phyloP scores from a whole-genome alignment of 2,329 filamentous ascomycete species.

The Cordyceps tenuipes region DNA sequence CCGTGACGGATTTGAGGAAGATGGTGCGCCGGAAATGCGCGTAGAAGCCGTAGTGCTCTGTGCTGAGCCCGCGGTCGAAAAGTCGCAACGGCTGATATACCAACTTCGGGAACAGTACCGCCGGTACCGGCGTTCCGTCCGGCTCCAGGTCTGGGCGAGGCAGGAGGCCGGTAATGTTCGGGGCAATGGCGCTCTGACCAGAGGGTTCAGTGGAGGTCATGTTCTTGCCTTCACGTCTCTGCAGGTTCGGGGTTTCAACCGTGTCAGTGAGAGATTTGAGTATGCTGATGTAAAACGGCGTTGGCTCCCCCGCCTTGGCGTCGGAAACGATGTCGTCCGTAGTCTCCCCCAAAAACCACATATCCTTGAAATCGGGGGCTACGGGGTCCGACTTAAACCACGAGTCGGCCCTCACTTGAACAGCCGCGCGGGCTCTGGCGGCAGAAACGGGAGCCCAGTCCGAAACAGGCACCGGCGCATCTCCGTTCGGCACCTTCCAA shows the following conservation, averaged over 20 bases:
- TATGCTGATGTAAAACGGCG: constrained; percentile 80
- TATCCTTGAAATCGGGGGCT: constrained; percentile 58
- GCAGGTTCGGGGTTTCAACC: constrained; percentile 20
- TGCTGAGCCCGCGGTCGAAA: constrained; percentile 70
- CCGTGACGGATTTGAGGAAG: constrained; percentile 58
- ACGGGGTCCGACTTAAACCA: constrained; percentile 44
- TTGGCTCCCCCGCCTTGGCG: constrained; percentile 73
- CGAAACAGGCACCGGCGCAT: constrained; percentile 21
- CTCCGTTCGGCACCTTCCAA: constrained; percentile 39
- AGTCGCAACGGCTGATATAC: constrained; percentile 72
- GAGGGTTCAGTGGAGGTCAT: too few species aligned
- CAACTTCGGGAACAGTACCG: constrained; percentile 62
- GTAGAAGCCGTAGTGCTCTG: constrained; percentile 92
- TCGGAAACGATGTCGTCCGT: constrained; percentile 62
- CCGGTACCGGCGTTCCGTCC: constrained; percentile 65
- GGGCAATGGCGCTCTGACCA: too few species aligned
- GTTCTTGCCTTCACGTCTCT: constrained; percentile 15
- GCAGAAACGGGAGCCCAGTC: constrained; percentile 20
- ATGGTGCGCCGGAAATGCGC: constrained; percentile 83
- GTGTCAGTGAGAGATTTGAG: constrained; percentile 38
- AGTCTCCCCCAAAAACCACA: constrained; percentile 75
- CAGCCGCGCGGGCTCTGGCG: constrained; percentile 17
- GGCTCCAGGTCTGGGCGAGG: constrained; percentile 53
- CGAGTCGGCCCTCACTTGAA: constrained; percentile 15
- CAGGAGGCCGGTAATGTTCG: constrained; percentile 36